Evolutionary conservation across 2,329 filamentous ascomycete genomes (phyloP), one percentile per base, ranked within the genome.

Genomic region (Fusarium fujikuroi): DNA sequence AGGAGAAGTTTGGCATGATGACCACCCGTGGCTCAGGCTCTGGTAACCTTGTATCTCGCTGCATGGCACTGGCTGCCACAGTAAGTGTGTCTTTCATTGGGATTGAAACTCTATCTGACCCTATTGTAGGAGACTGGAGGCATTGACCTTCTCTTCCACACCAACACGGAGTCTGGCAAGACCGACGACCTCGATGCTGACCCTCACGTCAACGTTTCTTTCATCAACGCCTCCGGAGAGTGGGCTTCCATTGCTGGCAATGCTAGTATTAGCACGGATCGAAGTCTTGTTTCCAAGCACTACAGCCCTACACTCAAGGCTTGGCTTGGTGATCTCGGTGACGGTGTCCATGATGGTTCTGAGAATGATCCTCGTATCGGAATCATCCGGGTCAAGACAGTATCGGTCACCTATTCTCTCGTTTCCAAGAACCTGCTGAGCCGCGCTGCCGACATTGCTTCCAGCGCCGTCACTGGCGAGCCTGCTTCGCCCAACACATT

Each of bases 161-260:
- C 94, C 79, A 97, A 97, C 86, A 95, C 93, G 71, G 93, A 95
- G 81, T 95, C 93, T 15, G 91, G 93, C 84, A 97, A 97, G 87
- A 95, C 93, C 9, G 89, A 94, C 81, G 94, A 97, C 79, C 87
- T 97, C 46, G 86, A 89, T 63, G 85, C 86, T 63, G 91, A 97
- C 81, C 85, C 91, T 1, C 88, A 93, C 75, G 88, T 95, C 84
- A 97, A 97, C 85, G 87, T 97, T 73, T 89, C 92, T 53, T 97
- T 97, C 86, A 87, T 95, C 75, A 92, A 92, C 81, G 82, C 83
- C 73, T 89, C 89, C 5, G 93, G 94, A 75, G 91, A 95, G 81
- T 97, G 95, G 95, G 94, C 94, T 2, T 96, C 93, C 5, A 85
- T 97, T 70, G 92, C 92, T n/a, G 95, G 95, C 57, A 87, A 85